Base-by-base conservation (phyloP, 345 rosid species). In the Acer yangbiense region DNA sequence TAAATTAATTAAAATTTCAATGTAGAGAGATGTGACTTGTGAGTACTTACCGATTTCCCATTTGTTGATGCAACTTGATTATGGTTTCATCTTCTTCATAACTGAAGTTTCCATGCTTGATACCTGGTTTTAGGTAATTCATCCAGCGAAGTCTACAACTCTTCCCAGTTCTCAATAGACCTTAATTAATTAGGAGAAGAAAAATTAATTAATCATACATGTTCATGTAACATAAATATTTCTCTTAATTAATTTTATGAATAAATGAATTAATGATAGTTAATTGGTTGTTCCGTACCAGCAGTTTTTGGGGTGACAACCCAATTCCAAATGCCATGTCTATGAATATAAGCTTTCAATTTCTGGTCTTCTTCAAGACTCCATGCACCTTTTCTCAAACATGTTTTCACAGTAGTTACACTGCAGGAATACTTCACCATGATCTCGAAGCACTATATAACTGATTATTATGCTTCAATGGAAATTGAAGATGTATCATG, bases 91-190 rank as follows among this genome's bases (percentile, higher is more conserved):
- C 88, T 89, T 89, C 91, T 61, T 81, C 84, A 63, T 11, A 21
- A 18, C 77, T 87, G 85, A 90, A 83, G 35, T 85, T 89, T 61
- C 94, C 94, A 70, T 76, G 90, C 73, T 84, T 90, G 46, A 90
- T 61, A 39, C 80, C 81, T 17, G 92, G 94, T 65, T 70, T 85
- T 55, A 90, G 78, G 74, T 90, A 89, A 71, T 90, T 90, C 75
- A 87, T 61, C 94, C 92, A 90, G 52, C 92, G 83, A 65, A 90
- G 90, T 72, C 92, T 87, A 81, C 92, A 90, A 82, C 94, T 90
- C 82, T 90, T 90, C 41, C 92, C 91, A 17, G 85, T 79, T 74
- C 94, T 78, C 63, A 58, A 20, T 17, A 58, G 7, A 17, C 12
- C 12, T 29, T 9, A 44, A 44, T 29, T 9, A 44, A 44, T 41